Conservation (phyloP, 2,329 filamentous ascomycete species). For the Trichoderma oligosporum region DNA sequence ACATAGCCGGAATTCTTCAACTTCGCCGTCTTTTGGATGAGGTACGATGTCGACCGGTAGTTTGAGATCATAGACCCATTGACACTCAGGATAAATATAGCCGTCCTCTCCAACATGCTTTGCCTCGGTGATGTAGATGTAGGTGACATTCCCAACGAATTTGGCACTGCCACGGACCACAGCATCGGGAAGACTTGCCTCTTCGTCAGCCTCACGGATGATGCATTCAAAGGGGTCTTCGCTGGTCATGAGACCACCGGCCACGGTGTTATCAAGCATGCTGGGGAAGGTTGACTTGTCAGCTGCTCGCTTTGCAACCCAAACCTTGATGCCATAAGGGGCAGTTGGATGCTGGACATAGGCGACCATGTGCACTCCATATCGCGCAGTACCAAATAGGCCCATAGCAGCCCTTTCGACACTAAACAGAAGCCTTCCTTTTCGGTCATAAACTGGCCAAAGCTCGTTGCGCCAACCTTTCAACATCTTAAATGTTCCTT, state of each 20-base stretch:
- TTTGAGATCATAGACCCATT: constrained; percentile 88
- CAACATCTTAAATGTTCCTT: constrained; percentile 69
- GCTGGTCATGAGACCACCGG: constrained; percentile 70
- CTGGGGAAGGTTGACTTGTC: constrained; percentile 82
- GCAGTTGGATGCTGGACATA: constrained; percentile 50
- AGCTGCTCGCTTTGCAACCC: constrained; percentile 73
- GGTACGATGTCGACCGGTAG: constrained; percentile 65
- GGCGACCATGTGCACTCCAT: constrained; percentile 77
- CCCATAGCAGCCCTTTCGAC: constrained; percentile 73
- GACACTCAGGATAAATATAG: constrained; percentile 82
- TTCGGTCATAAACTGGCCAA: constrained; percentile 71
- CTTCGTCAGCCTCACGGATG: constrained; percentile 82
- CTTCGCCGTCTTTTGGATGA: constrained; percentile 81
- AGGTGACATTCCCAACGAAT: constrained; percentile 70
- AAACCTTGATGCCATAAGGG: constrained; percentile 65
- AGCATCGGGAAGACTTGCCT: constrained; percentile 72
- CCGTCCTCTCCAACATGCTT: constrained; percentile 75
- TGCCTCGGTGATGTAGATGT: constrained; percentile 75
- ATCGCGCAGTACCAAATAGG: constrained; percentile 71
- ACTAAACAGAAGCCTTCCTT: constrained; percentile 62
- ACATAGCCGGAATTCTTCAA: constrained; percentile 77
- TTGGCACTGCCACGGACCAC: constrained; percentile 60
- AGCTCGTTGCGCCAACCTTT: constrained; percentile 75
- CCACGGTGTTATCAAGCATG: constrained; percentile 95
- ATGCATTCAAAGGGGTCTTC: constrained; percentile 79